phyloP scores from a whole-genome alignment of 306 rosid genomes.

The Trifolium subterraneum region DNA sequence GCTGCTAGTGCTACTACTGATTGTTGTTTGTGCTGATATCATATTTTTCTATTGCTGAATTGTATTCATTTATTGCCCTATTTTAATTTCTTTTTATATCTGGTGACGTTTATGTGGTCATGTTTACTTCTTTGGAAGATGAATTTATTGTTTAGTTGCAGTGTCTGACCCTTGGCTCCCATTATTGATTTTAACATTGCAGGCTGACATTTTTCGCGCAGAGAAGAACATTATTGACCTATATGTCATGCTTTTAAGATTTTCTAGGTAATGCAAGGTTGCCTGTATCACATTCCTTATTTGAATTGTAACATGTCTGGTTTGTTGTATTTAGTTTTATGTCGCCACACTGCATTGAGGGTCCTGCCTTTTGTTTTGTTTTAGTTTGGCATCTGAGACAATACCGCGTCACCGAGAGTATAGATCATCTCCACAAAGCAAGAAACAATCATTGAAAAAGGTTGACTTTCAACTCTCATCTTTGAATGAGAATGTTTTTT shows the following conservation, averaged over 20 bases:
- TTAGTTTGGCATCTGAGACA: slow-evolving; percentile 86
- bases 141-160: slow-evolving; percentile 27
- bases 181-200: slow-evolving; percentile 44
- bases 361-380: slow-evolving; percentile 41
- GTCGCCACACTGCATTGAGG: slow-evolving; percentile 27
- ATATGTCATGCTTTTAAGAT: slow-evolving; percentile 90
- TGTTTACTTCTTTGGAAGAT: slow-evolving; percentile 9
- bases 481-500: background rate
- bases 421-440: slow-evolving; percentile 58
- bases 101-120: background rate
- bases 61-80: slow-evolving; percentile 19
- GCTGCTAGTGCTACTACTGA: slow-evolving; percentile 2
- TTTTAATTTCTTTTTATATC: slow-evolving; percentile 18
- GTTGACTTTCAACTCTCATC: slow-evolving; percentile 46
- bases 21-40: slow-evolving; percentile 28
- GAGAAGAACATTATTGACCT: slow-evolving; percentile 89
- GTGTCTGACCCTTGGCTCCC: slow-evolving; percentile 22
- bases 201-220: slow-evolving; percentile 92
- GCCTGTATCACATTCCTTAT: background rate
- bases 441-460: slow-evolving; percentile 68
- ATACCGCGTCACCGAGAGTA: slow-evolving; percentile 84
- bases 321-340: slow-evolving; percentile 33
- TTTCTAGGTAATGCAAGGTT: slow-evolving; percentile 70
- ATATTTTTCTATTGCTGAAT: slow-evolving; percentile 15
- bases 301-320: background rate